A percentile compares a stretch with the other conserved stretches of the same genome.
These are phyloP conservation scores for Sporobolomyces pararoseus DNA, from an alignment of 768 basidiomycete genomes.

Conservation along the genomic window DNA sequence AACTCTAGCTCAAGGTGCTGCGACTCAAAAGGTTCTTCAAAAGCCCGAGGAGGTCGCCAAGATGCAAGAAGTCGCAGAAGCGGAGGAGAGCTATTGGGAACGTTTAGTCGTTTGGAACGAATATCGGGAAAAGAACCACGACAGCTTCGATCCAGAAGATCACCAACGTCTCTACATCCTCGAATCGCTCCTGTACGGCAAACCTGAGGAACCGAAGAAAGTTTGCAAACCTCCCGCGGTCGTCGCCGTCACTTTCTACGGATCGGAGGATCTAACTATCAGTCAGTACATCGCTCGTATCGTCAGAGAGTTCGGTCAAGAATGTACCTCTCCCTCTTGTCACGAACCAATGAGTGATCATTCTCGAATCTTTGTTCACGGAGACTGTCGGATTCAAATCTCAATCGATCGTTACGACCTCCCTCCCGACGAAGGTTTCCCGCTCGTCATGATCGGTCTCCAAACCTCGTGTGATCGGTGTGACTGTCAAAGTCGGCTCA, in stretches of 20 bases:
- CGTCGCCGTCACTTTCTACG: conserved; percentile 78
- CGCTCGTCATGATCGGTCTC: conserved; percentile 77
- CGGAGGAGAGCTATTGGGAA: conserved; percentile 38
- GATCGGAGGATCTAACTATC: conserved; percentile 67
- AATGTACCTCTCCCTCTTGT: conserved; percentile 80
- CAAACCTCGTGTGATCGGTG: conserved; percentile 60
- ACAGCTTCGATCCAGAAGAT: conserved; percentile 80
- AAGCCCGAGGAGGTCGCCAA: conserved; percentile 23
- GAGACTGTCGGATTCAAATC: conserved; percentile 73
- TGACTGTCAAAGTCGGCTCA: conserved; percentile 75
- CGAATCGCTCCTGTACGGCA: conserved; percentile 67
- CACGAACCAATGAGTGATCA: conserved; percentile 75
- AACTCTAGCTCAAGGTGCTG: not conserved
- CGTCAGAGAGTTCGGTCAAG: conserved; percentile 21
- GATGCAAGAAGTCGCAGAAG: conserved; percentile 32
- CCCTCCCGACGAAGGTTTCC: conserved; percentile 29
- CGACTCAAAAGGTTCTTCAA: conserved; percentile 27
- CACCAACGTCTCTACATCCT: conserved; percentile 83
- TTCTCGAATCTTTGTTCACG: conserved; percentile 86
- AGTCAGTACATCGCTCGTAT: conserved; percentile 82
- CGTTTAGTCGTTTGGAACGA: conserved; percentile 39
- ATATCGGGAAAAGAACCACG: conserved; percentile 26
- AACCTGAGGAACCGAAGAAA: conserved; percentile 55
- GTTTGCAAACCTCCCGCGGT: conserved; percentile 59
- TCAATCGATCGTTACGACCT: conserved; percentile 69